phyloP scores from a whole-genome alignment of 2,329 filamentous ascomycete species.

The Chaetomiaceae sp. region DNA sequence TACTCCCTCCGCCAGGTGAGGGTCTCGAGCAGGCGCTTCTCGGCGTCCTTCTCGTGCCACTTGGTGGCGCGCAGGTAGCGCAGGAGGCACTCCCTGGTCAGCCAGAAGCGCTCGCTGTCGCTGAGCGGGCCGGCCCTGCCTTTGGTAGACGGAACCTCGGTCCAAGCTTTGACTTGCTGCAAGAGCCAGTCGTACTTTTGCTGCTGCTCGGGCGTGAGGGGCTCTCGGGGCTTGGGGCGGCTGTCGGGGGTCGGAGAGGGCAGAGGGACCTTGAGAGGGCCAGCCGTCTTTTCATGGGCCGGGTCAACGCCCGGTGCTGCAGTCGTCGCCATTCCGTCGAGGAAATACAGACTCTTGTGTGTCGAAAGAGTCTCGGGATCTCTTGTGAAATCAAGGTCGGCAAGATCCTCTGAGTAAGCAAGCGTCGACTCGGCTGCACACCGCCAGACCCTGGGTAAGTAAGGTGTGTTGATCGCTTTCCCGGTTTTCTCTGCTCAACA shows the following conservation, averaged over 20 bases:
- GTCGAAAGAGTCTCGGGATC: too few species aligned
- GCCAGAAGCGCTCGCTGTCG: conserved; percentile 80
- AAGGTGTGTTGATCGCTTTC: too few species aligned
- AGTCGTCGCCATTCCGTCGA: conserved; percentile 10
- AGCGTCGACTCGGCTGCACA: too few species aligned
- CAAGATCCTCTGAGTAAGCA: too few species aligned
- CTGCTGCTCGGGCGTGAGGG: conserved; percentile 71
- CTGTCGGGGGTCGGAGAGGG: conserved; percentile 52
- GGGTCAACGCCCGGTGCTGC: conserved; percentile 12
- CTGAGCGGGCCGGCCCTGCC: conserved; percentile 62
- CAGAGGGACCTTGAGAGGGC: conserved; percentile 43
- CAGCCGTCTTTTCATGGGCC: conserved; percentile 23
- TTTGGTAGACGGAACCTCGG: conserved; percentile 58
- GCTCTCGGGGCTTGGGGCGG: conserved; percentile 51
- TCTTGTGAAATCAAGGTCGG: not conserved
- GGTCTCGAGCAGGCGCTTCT: conserved; percentile 74
- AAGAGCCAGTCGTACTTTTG: conserved; percentile 78
- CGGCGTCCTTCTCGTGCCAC: conserved; percentile 73
- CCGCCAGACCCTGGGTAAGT: too few species aligned
- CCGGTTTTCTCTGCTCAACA: too few species aligned
- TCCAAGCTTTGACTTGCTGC: conserved; percentile 65
- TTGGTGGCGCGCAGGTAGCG: conserved; percentile 92
- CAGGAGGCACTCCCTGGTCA: conserved; percentile 86
- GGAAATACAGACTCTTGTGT: too few species aligned
- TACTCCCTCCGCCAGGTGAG: conserved; percentile 89